Conservation (phyloP, 2,329 filamentous ascomycete genomes). For the Penicillium sp. region DNA sequence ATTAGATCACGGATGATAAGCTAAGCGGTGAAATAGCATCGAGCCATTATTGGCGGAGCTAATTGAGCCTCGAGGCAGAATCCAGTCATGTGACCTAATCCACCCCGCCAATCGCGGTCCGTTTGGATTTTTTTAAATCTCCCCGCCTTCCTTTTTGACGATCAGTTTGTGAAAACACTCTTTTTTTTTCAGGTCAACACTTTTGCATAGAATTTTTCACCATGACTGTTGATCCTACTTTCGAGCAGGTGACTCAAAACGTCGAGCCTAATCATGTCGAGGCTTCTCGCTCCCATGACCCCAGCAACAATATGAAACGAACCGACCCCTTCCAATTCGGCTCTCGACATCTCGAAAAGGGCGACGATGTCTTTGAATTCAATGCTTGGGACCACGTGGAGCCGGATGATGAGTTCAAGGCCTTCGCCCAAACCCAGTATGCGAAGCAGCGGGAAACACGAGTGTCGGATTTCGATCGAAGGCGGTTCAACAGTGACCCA, state of each 20-base stretch:
- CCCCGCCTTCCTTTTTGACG: conserved; percentile 4
- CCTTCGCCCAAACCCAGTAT: conserved; percentile 83
- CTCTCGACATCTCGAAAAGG: conserved; percentile 77
- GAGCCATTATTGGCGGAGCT: neutral
- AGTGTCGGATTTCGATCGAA: conserved; percentile 90
- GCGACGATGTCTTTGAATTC: conserved; percentile 92
- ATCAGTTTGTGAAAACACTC: conserved; percentile 9
- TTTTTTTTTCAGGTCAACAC: neutral
- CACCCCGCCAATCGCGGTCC: conserved; percentile 6
- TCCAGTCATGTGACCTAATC: neutral
- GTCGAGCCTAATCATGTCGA: conserved; percentile 51
- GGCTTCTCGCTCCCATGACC: conserved; percentile 67
- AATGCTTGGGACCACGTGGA: conserved; percentile 99
- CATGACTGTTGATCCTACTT: conserved; percentile 15
- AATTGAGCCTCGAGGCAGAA: neutral
- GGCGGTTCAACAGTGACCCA: conserved; percentile 83
- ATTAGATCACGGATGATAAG: conserved; percentile 16
- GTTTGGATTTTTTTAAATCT: conserved; percentile 13
- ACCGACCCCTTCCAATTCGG: conserved; percentile 95
- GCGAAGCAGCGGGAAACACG: conserved; percentile 80
- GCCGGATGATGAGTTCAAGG: conserved; percentile 83
- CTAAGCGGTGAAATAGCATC: neutral
- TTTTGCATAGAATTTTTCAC: neutral
- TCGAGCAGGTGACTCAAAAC: conserved; percentile 39
- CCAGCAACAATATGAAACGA: conserved; percentile 76